Base-by-base conservation (phyloP, 1,139 yeast species). In the Pichia inconspicua region DNA sequence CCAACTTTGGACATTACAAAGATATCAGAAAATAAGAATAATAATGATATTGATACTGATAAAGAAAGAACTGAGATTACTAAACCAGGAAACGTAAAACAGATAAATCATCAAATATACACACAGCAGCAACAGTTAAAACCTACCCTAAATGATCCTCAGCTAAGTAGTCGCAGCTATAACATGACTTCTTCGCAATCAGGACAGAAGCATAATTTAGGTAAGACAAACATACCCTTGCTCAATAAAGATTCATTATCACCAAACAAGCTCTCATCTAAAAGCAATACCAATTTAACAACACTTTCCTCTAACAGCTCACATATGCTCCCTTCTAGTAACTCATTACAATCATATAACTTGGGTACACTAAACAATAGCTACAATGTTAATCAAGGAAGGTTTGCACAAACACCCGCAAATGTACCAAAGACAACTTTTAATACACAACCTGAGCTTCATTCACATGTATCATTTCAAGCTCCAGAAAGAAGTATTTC, bases 401-500 rank as follows among this genome's bases (percentile, higher is more conserved):
- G 11, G 15, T 34, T 15, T 1, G 5, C 37, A 15, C 37, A 15
- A 17, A 11, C 4, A 15, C 2, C 11, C 5, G 12, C 19, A 15
- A 34, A 34, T 17, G 5, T 5, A 3, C 22, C 19, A 17, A 37
- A 37, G 17, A 41, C 50, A 44, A 15, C 37, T n/a, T 14, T 10
- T 28, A 43, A 37, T n/a, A 9, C 22, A n/a, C 41, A 37, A 14
- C 37, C 30, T 25, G 45, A 31, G 12, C 19, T 14, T 40, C 47
- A 1, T 40, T 40, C 14, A 40, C 57, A 9, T 58, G 40, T 37
- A 2, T 19, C 40, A 15, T 37, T 37, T 19, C 25, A 37, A 19
- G 5, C 60, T 2, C 59, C 61, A n/a, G 55, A 55, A 15, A 48
- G 64, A 43, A 53, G 55, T 9, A 52, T 48, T 28, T 62, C 66